phyloP scores from a whole-genome alignment of 1,139 yeast species.

The Debaryomycetaceae sp. region DNA sequence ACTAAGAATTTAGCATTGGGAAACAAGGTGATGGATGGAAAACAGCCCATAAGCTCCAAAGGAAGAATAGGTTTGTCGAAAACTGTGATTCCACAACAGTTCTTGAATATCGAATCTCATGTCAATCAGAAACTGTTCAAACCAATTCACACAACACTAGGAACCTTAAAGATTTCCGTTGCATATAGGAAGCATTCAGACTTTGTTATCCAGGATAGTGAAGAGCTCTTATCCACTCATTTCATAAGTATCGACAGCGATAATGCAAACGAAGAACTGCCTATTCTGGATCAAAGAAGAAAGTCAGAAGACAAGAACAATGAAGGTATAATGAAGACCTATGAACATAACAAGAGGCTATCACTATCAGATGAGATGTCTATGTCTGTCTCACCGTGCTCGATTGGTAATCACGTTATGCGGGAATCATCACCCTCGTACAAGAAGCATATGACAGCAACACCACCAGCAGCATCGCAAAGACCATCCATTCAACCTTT shows the following conservation, averaged over 20 bases:
- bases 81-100: constrained; percentile 49
- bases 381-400: constrained; percentile 29
- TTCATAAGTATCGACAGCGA: constrained; percentile 46
- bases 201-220: constrained; percentile 66
- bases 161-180: constrained; percentile 69
- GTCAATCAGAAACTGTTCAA: constrained; percentile 58
- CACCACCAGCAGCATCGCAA: constrained; percentile 12
- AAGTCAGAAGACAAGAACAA: neutral
- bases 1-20: constrained; percentile 32
- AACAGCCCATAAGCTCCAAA: constrained; percentile 70
- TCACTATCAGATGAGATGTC: constrained; percentile 15
- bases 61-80: constrained; percentile 84
- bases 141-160: constrained; percentile 72
- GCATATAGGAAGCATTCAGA: constrained; percentile 72
- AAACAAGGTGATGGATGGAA: constrained; percentile 70
- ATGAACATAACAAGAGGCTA: constrained; percentile 8
- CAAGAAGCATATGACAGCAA: constrained; percentile 10
- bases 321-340: neutral
- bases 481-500: constrained; percentile 53
- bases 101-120: constrained; percentile 45
- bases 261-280: constrained; percentile 1
- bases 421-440: constrained; percentile 11
- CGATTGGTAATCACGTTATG: constrained; percentile 11
- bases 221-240: constrained; percentile 58
- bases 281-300: neutral